Percentiles rank a stretch among this genome's conserved stretches.
Conservation (phyloP, 768 basidiomycete genomes). For the Porpolomopsis calyptriformis region DNA sequence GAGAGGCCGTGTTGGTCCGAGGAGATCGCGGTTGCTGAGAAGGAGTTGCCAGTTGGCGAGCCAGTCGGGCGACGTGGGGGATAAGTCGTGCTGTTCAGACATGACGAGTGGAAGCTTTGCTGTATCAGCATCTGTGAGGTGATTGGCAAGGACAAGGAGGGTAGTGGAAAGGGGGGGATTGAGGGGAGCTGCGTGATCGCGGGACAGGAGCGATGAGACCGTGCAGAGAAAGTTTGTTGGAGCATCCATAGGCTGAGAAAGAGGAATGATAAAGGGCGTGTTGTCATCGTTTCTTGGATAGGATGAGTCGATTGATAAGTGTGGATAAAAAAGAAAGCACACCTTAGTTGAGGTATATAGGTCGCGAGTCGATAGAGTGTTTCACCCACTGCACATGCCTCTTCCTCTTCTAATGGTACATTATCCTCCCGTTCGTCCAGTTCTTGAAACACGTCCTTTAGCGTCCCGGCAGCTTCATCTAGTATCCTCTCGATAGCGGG, state of each 20-base stretch:
- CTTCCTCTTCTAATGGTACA: slow-evolving; percentile 49
- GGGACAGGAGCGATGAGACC: slow-evolving; percentile 51
- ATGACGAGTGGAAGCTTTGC: slow-evolving; percentile 51
- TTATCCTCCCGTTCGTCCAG: slow-evolving; percentile 54
- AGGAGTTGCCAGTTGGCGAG: slow-evolving; percentile 57
- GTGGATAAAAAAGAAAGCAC: slow-evolving; percentile 18
- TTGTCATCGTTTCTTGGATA: slow-evolving; percentile 32
- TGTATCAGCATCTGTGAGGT: slow-evolving; percentile 60
- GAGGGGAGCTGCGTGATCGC: slow-evolving; percentile 48
- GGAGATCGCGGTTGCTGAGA: slow-evolving; percentile 31
- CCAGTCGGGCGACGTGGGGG: slow-evolving; percentile 66
- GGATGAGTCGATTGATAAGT: slow-evolving; percentile 3
- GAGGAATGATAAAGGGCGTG: slow-evolving; percentile 37
- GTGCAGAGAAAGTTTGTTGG: slow-evolving; percentile 54
- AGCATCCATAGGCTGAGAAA: slow-evolving; percentile 43
- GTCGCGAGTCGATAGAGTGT: slow-evolving; percentile 47
- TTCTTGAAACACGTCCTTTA: slow-evolving; percentile 67
- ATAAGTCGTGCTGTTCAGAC: slow-evolving; percentile 56
- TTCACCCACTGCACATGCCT: slow-evolving; percentile 52
- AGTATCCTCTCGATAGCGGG: slow-evolving; percentile 44
- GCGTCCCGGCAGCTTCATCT: slow-evolving; percentile 56
- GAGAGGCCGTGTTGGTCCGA: slow-evolving; percentile 33
- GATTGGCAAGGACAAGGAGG: slow-evolving; percentile 54
- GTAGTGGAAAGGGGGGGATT: slow-evolving; percentile 53
- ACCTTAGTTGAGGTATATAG: slow-evolving; percentile 52